Evolutionary conservation across 108 stramenopile species (phyloP), one percentile per base, ranked within the genome.

Genomic region (Aurantiochytrium sp.): DNA sequence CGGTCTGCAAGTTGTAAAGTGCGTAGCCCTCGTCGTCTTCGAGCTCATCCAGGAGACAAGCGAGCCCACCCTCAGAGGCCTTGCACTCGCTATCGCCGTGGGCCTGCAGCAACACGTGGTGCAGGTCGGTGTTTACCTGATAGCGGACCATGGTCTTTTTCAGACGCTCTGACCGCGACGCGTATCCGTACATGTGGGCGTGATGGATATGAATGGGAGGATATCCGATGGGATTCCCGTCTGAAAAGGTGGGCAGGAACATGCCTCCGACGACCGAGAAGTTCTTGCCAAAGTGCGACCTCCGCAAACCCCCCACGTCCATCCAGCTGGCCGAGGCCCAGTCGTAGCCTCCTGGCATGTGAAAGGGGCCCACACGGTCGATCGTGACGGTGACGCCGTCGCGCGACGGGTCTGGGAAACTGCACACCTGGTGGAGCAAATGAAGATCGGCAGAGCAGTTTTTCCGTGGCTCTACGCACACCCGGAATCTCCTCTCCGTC

Each of bases 161-260:
- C 30, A 12, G 6, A 30, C 36, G 73, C 45, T 81, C 73, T 6
- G 6, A 12, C 39, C 21, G 30, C 24, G 21, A 6, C 0, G 24
- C 24, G 45, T 81, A 81, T 12, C 19, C 42, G 30, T 39, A 81
- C 6, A 81, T 6, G 45, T 81, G 73, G 12, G 73, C 73, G 30
- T 81, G 73, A 81, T 81, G 73, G 2, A 81, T 81, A 81, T 81
- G 73, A 6, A 81, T 6, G 42, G 73, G 73, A 6, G 73, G 73
- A 81, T 81, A 81, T 0, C 73, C 73, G 45, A 48, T 48, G n/a
- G n/a, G 10, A 27, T 6, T 81, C 45, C 73, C 73, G 32, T 81
- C 32, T 24, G n/a, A 12, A 41, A 48, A 48, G 6, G 45, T 48
- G 6, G 73, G 73, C 8, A 48, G n/a, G 24, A 81, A 48, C 73